Base-by-base conservation (phyloP, 345 rosid genomes). In the Arabidopsis suecica region DNA sequence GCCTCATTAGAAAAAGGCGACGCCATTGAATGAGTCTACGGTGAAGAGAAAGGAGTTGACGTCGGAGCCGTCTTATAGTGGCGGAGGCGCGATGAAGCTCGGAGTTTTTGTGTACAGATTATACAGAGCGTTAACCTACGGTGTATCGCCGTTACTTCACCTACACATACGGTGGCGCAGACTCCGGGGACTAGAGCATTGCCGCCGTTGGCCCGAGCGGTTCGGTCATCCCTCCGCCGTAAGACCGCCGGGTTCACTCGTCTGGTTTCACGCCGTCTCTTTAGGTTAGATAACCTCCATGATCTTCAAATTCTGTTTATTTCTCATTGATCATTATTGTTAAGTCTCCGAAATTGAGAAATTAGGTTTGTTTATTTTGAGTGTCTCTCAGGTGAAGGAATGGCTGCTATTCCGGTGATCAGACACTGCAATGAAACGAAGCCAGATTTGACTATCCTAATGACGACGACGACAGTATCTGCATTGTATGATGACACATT, bases 191-290 rank as follows among this genome's bases (percentile, higher is more conserved):
- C 81, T 75, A 56, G 98, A 89, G 80, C 97, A 85, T 61, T 85
- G 84, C 55, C 81, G 53, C 50, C 96, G 98, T 6, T 88, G 93
- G 96, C 84, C 85, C 0, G 98, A 94, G 83, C 91, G 97, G 23
- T 77, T 91, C 18, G 98, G 97, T 51, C 82, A 66, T 33, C 82
- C 98, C 34, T 94, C 96, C 44, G 76, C 81, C 49, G 67, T 79
- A 56, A 89, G 98, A 0, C 91, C 95, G 0, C 81, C 90, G 3
- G 97, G 96, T 32, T 82, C 77, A 0, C 94, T 94, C 62, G 73
- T 91, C 73, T 93, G 98, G 96, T 89, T 93, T 82, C 98, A 89
- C 80, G 96, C 97, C 66, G 97, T 89, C 49, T 93, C 98, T 37
- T 81, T 93, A 83, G 97, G 93, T 89, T 5, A 45, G 0, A 55